Percentiles rank a stretch among this genome's conserved stretches.
Evolutionary conservation across 73 alveolate genomes (phyloP).

Genomic region (Paramecium octaurelia): DNA sequence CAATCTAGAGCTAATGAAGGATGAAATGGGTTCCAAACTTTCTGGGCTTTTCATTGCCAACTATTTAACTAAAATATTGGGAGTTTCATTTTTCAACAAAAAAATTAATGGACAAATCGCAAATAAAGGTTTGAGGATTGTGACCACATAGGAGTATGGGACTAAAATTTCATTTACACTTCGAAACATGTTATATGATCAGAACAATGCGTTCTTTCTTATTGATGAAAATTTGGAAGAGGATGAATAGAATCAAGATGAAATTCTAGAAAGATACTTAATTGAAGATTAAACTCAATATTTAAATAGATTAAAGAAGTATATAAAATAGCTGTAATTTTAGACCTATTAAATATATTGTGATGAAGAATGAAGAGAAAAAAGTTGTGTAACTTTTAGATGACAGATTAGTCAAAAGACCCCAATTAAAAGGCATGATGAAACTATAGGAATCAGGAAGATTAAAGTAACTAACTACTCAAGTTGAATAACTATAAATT

Average conservation of each 20-base stretch:
- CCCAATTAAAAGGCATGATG: slow-evolving; percentile 32
- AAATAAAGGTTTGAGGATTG: neutral
- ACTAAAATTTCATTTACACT: neutral
- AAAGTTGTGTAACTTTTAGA: neutral
- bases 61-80: slow-evolving; percentile 1
- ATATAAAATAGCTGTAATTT: too few relatives aligned
- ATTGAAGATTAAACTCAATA: neutral
- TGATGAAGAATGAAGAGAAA: neutral
- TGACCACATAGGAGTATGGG: neutral
- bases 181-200: neutral
- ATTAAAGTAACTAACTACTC: neutral
- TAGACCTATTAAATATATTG: slow-evolving; percentile 16
- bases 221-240: slow-evolving; percentile 13
- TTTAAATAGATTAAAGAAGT: slow-evolving; percentile 26
- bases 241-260: neutral
- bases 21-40: neutral
- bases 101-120: slow-evolving; percentile 5
- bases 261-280: neutral
- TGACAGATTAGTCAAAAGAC: neutral
- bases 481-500: neutral
- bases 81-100: neutral
- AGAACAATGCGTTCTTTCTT: neutral
- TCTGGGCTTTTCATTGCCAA: neutral
- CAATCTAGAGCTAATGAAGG: neutral
- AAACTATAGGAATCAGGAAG: slow-evolving; percentile 43